Base-by-base conservation (phyloP, 495 filamentous ascomycete species). In the Penicilliopsis zonata region DNA sequence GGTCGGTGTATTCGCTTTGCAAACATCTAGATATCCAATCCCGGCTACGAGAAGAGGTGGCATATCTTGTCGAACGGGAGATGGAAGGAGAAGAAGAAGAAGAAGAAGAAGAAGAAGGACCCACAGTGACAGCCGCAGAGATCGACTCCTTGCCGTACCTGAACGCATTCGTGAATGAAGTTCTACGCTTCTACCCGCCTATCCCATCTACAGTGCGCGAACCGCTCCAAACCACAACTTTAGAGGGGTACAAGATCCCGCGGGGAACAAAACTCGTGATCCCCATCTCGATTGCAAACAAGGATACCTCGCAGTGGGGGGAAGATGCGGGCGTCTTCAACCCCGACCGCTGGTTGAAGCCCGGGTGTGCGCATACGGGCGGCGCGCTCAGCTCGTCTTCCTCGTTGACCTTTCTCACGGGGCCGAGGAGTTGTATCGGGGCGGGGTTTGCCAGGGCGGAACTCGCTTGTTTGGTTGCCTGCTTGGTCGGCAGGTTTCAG, bases 391-490 rank as follows among this genome's bases (percentile, higher is more conserved):
- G 69, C 46, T 82, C 82, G 45, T 74, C 73, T 41, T 75, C 80
- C 0, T 84, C 86, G 34, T 69, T 93, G 42, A 86, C 85, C 0
- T 94, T 94, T 51, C 72, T 82, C 30, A 73, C 85, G 37, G 86
- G 86, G 0, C 84, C 86, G 2, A 62, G 84, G 12, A 70, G 76
- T 21, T 94, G 86, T 44, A 86, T 94, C 25, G 86, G 86, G 13
- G 65, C 73, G 52, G 65, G 65, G 2, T 98, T 98, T 57, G 81
- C 86, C 0, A 80, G 75, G 53, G 64, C 74, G 0, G 90, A 95
- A 63, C 82, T 92, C 50, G 82, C 80, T 5, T 84, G 75, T 46
- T 55, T 94, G 41, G 38, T 98, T 30, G 87, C 85, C 31, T 67
- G 70, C 3, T 67, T 76, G 57, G 73, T 88, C 13, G 84, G 84